A percentile compares a stretch with the other conserved stretches of the same genome.
Conservation (phyloP, 768 basidiomycete species). For the Pulveroboletus sp. region DNA sequence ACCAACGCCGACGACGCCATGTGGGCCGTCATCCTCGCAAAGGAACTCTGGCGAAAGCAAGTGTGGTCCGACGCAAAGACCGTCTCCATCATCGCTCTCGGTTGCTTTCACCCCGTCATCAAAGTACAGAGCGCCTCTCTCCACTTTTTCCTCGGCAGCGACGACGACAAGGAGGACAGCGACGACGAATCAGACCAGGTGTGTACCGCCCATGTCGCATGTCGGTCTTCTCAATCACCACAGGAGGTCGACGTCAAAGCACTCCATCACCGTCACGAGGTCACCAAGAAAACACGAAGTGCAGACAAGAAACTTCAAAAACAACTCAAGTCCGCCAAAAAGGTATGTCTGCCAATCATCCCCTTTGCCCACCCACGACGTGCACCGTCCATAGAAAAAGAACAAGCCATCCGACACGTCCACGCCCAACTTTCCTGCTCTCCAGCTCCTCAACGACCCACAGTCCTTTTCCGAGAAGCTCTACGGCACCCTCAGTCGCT, state of each 20-base stretch:
- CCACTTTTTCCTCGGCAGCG: constrained; percentile 95
- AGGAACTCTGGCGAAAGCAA: constrained; percentile 91
- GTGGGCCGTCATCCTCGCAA: constrained; percentile 94
- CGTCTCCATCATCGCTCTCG: constrained; percentile 87
- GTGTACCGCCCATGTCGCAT: background rate
- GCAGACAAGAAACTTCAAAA: constrained; percentile 79
- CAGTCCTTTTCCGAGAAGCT: constrained; percentile 95
- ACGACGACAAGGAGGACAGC: constrained; percentile 70
- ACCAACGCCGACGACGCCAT: constrained; percentile 81
- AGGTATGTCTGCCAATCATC: constrained; percentile 40
- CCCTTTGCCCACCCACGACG: constrained; percentile 18
- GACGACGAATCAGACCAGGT: constrained; percentile 65
- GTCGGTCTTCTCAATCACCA: constrained; percentile 2
- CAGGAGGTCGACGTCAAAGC: constrained; percentile 67
- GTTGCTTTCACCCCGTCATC: constrained; percentile 88
- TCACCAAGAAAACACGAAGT: constrained; percentile 90
- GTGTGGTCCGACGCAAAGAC: constrained; percentile 93
- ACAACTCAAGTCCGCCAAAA: constrained; percentile 69
- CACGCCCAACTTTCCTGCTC: constrained; percentile 80
- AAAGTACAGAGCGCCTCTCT: constrained; percentile 94
- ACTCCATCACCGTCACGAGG: constrained; percentile 81
- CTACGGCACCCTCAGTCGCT: constrained; percentile 75
- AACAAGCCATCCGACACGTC: constrained; percentile 22
- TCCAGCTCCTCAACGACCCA: constrained; percentile 91
- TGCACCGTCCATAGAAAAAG: constrained; percentile 38